These are phyloP conservation scores for Chaetomiaceae sp. DNA, from an alignment of 2,329 filamentous ascomycete species.

Conservation along the genomic window DNA sequence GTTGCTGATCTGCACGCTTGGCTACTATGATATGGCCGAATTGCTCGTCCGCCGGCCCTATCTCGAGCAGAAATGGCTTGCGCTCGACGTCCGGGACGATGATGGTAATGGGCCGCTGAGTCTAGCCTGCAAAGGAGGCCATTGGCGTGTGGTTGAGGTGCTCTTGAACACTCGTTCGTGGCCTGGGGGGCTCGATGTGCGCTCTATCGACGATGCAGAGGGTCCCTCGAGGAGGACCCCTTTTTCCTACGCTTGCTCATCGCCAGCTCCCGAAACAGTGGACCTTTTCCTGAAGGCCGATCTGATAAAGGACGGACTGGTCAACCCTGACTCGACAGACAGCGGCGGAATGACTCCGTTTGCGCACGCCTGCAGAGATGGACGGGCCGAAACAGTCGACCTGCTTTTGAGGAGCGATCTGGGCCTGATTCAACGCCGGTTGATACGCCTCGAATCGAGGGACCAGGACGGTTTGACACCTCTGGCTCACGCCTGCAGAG, in stretches of 20 bases:
- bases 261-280: neutral
- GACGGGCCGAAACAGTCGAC: too few relatives aligned
- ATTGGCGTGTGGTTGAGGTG: neutral
- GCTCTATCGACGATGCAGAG: neutral
- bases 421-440: too few relatives aligned
- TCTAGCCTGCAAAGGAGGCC: neutral
- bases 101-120: neutral
- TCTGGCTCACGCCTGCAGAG: too few relatives aligned
- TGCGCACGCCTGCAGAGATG: too few relatives aligned
- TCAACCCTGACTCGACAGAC: too few relatives aligned
- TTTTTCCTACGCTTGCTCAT: neutral
- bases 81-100: neutral
- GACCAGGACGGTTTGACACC: too few relatives aligned
- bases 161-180: neutral
- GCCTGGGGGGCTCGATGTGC: neutral
- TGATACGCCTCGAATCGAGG: too few relatives aligned
- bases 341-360: too few relatives aligned
- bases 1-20: neutral
- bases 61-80: neutral
- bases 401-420: too few relatives aligned
- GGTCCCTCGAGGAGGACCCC: neutral
- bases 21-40: neutral
- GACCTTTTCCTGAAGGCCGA: neutral
- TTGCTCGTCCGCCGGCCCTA: neutral
- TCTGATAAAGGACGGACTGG: too few relatives aligned